Base-by-base conservation (phyloP, 192 early-diverging fungal genomes). In the Lunasporangiospora selenospora region DNA sequence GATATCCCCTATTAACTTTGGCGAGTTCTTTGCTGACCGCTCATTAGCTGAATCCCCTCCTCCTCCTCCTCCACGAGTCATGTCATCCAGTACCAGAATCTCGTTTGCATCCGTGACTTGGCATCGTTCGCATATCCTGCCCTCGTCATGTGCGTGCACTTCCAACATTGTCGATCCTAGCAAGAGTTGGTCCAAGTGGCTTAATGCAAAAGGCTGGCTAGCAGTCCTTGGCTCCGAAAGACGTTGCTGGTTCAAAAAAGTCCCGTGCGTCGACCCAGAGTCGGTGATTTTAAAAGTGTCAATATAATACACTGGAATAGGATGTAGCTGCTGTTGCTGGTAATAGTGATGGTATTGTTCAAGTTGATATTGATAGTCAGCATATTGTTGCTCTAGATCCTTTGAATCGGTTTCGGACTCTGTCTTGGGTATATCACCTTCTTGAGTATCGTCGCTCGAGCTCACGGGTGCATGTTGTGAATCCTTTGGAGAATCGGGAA, bases 191-290 rank as follows among this genome's bases (percentile, higher is more conserved):
- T 92, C 89, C 40, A 77, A 32, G 58, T 93, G 88, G 4, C 65
- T 34, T 16, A 93, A 55, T 16, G 39, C 56, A 9, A 50, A 62
- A 0, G 92, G 92, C 23, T 80, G 70, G 61, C 88, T 90, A 19
- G 84, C 79, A 3, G 65, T 49, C 59, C 89, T 93, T 37, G 88
- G 33, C 4, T 79, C 76, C 0, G 89, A 90, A 11, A 93, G 73
- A 26, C 92, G 77, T 24, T 66, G 39, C 7, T 76, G 80, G 62
- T 93, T 92, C 33, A 92, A 60, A 58, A 88, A 86, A 1, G 92
- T 92, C 4, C 92, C 92, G 44, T 93, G 88, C 6, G 85, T 87
- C 12, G 92, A 93, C 7, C 90, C 90, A 26, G 75, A 76, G 45
- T 91, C 89, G 5, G 83, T 76, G 31, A 91, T 67, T 54, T 73